phyloP scores from a whole-genome alignment of 1,284 basidiomycete genomes.

The Porodaedalea pini region DNA sequence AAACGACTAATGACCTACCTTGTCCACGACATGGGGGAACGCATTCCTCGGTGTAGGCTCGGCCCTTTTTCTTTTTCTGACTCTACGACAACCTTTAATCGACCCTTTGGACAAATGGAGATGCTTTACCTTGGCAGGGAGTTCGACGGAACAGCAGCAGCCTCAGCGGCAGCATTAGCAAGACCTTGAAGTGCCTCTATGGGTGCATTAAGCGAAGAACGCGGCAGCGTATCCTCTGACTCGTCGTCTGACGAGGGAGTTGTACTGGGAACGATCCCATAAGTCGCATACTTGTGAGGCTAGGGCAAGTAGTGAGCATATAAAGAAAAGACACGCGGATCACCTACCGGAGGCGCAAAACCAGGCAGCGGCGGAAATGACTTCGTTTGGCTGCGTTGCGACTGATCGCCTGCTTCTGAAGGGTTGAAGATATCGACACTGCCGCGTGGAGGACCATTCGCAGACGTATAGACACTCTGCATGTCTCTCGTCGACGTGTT shows the following conservation, averaged over 20 bases:
- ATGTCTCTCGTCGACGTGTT: constrained; percentile 26
- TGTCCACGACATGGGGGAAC: constrained; percentile 81
- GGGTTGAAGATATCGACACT: constrained; percentile 24
- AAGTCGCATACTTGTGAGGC: constrained; percentile 87
- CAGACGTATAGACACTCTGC: constrained; percentile 31
- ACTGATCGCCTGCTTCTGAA: constrained; percentile 7
- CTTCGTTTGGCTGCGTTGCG: constrained; percentile 23
- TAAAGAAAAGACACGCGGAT: constrained; percentile 14
- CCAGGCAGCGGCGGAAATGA: constrained; percentile 82
- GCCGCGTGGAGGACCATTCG: constrained; percentile 27
- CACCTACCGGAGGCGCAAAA: constrained; percentile 79
- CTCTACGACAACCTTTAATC: constrained; percentile 39
- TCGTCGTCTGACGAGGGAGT: constrained; percentile 84
- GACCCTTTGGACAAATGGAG: constrained; percentile 3
- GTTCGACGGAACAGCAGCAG: constrained; percentile 67
- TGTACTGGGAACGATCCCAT: constrained; percentile 81
- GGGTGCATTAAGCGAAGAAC: constrained; percentile 80
- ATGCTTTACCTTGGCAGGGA: constrained; percentile 43
- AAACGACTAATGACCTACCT: constrained; percentile 39
- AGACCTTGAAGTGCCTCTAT: constrained; percentile 91
- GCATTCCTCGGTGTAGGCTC: constrained; percentile 85
- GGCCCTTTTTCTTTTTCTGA: constrained; percentile 82
- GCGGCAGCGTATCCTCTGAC: constrained; percentile 80
- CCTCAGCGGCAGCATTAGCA: constrained; percentile 90
- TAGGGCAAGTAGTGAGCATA: constrained; percentile 30